Base-by-base conservation (phyloP, 441 rosid genomes). In the Arabidopsis lyrata region DNA sequence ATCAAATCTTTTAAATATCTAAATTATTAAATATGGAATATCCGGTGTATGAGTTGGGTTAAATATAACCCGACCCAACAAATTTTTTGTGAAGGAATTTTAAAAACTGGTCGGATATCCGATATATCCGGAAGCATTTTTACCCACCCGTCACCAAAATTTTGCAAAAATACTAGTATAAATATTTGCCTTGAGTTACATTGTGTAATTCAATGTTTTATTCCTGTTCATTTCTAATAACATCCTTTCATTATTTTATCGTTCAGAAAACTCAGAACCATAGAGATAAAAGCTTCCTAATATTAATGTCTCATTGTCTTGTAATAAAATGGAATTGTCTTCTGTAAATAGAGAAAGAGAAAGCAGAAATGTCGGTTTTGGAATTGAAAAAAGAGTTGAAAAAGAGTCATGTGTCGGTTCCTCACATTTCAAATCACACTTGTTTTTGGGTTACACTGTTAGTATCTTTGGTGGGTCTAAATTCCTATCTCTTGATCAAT, bases 331-430 rank as follows among this genome's bases (percentile, higher is more conserved):
- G 55, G 29, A 42, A 53, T 32, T 53, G 35, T 32, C 36, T 53
- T 34, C 42, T 14, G 8, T 39, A 48, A 38, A 29, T 39, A 41
- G 14, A 39, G 38, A 13, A 50, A 38, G 61, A 31, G 63, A 72
- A 31, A 53, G 8, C 42, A 24, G 24, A 13, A 52, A 11, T 72
- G 57, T 73, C 57, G 48, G 63, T 45, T 35, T 63, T 34, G 7
- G 54, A 72, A 53, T 12, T 34, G 13, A 42, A 42, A 53, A 12
- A 54, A 53, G 31, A 54, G 39, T 63, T 54, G 56, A 24, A 24
- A 24, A 44, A 27, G 54, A 52, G 42, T 72, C 27, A 63, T 38
- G 61, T 13, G 70, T 54, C 70, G 64, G 76, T 54, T 64, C 70
- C 70, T 54, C 55, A 42, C 45, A 16, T 52, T 13, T 34, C 10